phyloP scores from a whole-genome alignment of 495 filamentous ascomycete species.

The Daldinia loculata region DNA sequence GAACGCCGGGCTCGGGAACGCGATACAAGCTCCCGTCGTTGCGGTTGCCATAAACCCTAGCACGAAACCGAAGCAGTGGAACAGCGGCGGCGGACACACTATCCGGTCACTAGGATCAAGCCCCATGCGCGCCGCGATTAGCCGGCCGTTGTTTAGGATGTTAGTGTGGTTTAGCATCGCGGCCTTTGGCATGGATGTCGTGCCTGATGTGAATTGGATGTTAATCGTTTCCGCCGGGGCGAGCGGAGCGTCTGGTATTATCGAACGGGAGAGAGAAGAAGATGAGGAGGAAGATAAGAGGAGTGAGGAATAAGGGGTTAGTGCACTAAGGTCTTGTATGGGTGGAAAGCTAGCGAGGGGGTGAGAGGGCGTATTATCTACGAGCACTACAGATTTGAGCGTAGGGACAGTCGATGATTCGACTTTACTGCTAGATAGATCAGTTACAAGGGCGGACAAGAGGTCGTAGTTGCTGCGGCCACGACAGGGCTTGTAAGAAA shows the following conservation, averaged over 20 bases:
- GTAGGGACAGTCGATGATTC: conserved; percentile 73
- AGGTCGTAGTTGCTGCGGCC: conserved; percentile 77
- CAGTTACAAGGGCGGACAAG: conserved; percentile 69
- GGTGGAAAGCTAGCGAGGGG: conserved; percentile 45
- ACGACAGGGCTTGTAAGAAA: conserved; percentile 77
- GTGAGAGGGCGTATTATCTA: conserved; percentile 78
- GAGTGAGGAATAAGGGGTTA: conserved; percentile 66
- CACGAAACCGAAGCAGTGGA: conserved; percentile 92
- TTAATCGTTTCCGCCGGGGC: conserved; percentile 79
- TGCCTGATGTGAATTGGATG: conserved; percentile 97
- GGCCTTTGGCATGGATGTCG: conserved; percentile 89
- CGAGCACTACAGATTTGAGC: conserved; percentile 73
- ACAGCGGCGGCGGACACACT: conserved; percentile 87
- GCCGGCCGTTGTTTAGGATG: conserved; percentile 89
- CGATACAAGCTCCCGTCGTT: conserved; percentile 83
- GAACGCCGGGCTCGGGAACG: conserved; percentile 90
- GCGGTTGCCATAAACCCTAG: conserved; percentile 94
- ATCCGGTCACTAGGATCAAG: conserved; percentile 76
- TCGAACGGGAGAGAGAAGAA: conserved; percentile 42
- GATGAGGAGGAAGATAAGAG: conserved; percentile 36
- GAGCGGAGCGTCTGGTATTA: conserved; percentile 60
- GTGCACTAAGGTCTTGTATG: conserved; percentile 30
- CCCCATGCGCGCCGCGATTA: conserved; percentile 84
- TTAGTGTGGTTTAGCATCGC: conserved; percentile 84
- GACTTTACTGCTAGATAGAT: conserved; percentile 60